Evolutionary conservation across 2,329 filamentous ascomycete genomes (phyloP).

Genomic region (Talaromyces albobiverticillius): DNA sequence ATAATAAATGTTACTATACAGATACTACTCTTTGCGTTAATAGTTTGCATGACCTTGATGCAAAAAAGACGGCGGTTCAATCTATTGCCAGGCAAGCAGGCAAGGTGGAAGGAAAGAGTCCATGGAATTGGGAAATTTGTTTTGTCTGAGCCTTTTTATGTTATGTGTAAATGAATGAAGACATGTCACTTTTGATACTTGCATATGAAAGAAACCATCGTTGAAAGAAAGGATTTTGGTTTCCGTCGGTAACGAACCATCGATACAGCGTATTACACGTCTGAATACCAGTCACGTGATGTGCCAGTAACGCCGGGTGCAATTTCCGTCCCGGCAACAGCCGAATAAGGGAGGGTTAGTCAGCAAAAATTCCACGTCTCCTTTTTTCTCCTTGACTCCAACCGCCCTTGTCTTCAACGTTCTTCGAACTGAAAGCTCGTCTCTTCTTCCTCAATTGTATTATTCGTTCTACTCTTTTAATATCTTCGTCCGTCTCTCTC

Average conservation of each 20-base stretch:
- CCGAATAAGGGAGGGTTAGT: background rate
- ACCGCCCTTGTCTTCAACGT: background rate
- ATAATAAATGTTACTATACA: too few species aligned
- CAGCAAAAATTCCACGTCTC: slow-evolving; percentile 3
- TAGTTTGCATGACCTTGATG: background rate
- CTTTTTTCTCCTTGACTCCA: background rate
- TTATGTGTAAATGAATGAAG: slow-evolving; percentile 1
- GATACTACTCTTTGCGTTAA: too few species aligned
- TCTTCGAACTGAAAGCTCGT: too few species aligned
- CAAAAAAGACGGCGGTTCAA: background rate
- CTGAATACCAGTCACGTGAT: background rate
- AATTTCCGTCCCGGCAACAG: slow-evolving; percentile 3
- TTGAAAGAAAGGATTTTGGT: background rate
- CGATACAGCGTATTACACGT: background rate
- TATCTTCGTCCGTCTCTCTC: background rate
- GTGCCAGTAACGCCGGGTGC: background rate
- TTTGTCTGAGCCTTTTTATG: background rate
- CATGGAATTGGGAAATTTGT: background rate
- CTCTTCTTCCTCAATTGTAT: slow-evolving; percentile 3
- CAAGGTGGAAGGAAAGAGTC: background rate
- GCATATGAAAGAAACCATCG: background rate
- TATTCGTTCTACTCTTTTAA: background rate
- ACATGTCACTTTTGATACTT: background rate
- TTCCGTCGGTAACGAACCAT: background rate
- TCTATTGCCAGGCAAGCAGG: background rate